phyloP scores from a whole-genome alignment of 768 basidiomycete species.

The Russula emetica region DNA sequence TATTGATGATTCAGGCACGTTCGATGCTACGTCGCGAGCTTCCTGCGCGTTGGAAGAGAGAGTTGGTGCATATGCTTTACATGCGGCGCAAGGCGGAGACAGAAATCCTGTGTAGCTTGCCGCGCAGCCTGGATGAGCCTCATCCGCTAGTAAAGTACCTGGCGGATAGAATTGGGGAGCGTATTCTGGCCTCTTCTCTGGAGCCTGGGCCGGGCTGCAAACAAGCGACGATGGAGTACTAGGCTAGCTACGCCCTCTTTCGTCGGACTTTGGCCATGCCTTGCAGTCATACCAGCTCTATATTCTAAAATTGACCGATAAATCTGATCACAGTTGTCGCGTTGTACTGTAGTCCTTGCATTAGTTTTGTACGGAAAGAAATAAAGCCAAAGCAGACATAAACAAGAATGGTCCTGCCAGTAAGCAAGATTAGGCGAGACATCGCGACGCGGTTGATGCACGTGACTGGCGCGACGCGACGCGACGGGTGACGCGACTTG shows the following conservation, averaged over 20 bases:
- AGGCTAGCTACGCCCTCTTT: not conserved
- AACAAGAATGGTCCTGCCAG: not conserved
- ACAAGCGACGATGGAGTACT: not conserved
- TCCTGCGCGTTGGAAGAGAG: slow-evolving; percentile 69
- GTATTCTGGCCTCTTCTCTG: not conserved
- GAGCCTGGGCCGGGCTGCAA: not conserved
- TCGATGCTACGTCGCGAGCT: slow-evolving; percentile 54
- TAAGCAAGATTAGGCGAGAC: slow-evolving; percentile 20
- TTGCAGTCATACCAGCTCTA: not conserved
- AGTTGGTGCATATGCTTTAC: slow-evolving; percentile 76
- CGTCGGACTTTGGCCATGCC: not conserved
- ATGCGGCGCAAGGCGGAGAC: slow-evolving; percentile 90
- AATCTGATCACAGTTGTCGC: not conserved
- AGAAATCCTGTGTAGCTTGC: slow-evolving; percentile 50
- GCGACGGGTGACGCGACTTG: slow-evolving; percentile 24
- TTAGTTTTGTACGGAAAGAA: not conserved
- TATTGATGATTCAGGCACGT: slow-evolving; percentile 46
- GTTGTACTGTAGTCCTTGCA: not conserved
- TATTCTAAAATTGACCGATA: not conserved
- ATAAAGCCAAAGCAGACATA: not conserved
- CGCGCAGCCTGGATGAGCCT: not conserved
- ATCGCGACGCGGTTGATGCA: slow-evolving; percentile 16
- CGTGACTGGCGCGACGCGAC: slow-evolving; percentile 29
- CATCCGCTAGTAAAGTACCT: slow-evolving; percentile 32
- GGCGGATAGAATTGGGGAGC: slow-evolving; percentile 27